Evolutionary conservation across 1,284 basidiomycete species (phyloP).

Genomic region (Heterobasidion parviporum): DNA sequence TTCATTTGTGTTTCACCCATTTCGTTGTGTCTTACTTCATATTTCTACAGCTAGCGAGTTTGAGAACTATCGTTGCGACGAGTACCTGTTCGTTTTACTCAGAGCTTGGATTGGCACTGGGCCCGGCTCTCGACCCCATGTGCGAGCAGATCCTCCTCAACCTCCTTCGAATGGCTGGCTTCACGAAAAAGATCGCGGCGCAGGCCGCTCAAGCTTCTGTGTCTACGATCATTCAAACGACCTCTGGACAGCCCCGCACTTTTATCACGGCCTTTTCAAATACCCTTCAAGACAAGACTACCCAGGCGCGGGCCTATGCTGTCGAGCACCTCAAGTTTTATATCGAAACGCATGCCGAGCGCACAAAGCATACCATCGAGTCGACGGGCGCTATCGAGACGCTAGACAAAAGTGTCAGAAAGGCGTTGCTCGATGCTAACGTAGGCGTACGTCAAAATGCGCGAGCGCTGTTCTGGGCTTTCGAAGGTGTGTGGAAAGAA

Average conservation of each 20-base stretch:
- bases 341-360: conserved; percentile 61
- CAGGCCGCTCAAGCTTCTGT: conserved; percentile 78
- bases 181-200: conserved; percentile 94
- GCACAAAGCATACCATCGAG: conserved; percentile 60
- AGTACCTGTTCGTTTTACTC: conserved; percentile 75
- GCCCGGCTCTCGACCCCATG: conserved; percentile 66
- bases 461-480: conserved; percentile 76
- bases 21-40: conserved; percentile 3
- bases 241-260: conserved; percentile 65
- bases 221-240: conserved; percentile 60
- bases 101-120: conserved; percentile 70
- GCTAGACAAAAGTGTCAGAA: conserved; percentile 67
- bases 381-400: conserved; percentile 55
- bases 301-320: conserved; percentile 68
- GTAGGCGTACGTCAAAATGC: conserved; percentile 72
- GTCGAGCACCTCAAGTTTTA: conserved; percentile 67
- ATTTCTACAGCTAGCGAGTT: conserved; percentile 61
- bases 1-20: conserved; percentile 2
- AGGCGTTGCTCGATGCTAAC: conserved; percentile 72
- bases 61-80: conserved; percentile 86
- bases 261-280: conserved; percentile 69
- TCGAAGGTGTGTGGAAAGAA: conserved; percentile 70
- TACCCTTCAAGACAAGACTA: conserved; percentile 78
- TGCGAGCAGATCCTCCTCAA: conserved; percentile 71
- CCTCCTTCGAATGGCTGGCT: conserved; percentile 81